Evolutionary conservation across 78 protist species (phyloP).

Genomic region (Protostelium mycophagum): DNA sequence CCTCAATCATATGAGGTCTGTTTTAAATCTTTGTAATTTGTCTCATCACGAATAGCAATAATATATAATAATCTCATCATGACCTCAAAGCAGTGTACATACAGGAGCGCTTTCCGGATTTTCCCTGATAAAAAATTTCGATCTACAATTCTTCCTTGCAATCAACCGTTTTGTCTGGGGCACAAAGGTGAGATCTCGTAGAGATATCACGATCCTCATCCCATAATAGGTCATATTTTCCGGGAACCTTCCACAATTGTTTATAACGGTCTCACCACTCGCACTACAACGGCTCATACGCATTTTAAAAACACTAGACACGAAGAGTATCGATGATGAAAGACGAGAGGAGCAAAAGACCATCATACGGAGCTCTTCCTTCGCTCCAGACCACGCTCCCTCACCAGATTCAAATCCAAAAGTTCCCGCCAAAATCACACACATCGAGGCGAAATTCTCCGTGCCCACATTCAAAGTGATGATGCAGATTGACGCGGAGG

Average conservation of each 20-base stretch:
- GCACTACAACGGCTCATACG: not conserved
- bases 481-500: not conserved
- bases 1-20: not conserved
- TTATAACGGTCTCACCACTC: not conserved
- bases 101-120: too few relatives aligned
- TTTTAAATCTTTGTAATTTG: not conserved
- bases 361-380: too few relatives aligned
- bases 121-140: not conserved
- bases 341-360: not conserved
- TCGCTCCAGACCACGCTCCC: too few relatives aligned
- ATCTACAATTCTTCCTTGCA: not conserved
- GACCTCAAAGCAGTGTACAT: too few relatives aligned
- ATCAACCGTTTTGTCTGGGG: not conserved
- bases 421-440: too few relatives aligned
- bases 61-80: too few relatives aligned
- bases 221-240: not conserved
- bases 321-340: not conserved
- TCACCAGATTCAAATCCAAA: too few relatives aligned
- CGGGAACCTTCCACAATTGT: not conserved
- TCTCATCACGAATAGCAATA: not conserved
- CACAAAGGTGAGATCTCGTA: not conserved
- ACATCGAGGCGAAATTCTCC: too few relatives aligned
- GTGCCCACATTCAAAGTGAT: not conserved
- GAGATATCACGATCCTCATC: not conserved
- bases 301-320: not conserved